A percentile compares a stretch with the other conserved stretches of the same genome.
These are phyloP conservation scores for Onygenales sp. DNA, from an alignment of 2,329 filamentous ascomycete genomes.

Conservation along the genomic window DNA sequence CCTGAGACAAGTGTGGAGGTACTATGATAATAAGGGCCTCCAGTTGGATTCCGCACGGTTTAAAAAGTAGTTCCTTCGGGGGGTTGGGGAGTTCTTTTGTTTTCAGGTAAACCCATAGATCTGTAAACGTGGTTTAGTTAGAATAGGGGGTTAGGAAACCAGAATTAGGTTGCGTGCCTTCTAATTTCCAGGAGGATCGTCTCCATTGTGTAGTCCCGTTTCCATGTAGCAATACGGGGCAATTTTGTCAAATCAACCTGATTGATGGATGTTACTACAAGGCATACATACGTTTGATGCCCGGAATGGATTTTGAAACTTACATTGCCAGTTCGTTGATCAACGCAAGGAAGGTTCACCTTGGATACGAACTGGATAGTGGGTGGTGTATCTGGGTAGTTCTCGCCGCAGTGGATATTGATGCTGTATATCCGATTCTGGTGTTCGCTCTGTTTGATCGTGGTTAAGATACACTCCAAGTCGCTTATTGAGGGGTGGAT, in stretches of 20 bases:
- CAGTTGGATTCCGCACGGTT: background rate
- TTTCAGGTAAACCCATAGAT: conserved; percentile 82
- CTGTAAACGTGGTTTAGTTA: conserved; percentile 37
- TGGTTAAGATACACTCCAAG: conserved; percentile 1
- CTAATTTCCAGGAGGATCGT: conserved; percentile 79
- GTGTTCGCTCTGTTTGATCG: conserved; percentile 62
- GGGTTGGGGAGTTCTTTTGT: conserved; percentile 94
- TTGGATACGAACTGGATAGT: conserved; percentile 86
- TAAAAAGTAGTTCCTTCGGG: conserved; percentile 65
- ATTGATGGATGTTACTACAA: background rate
- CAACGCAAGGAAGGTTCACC: conserved; percentile 94
- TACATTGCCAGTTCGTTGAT: conserved; percentile 66
- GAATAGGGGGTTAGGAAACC: conserved; percentile 7
- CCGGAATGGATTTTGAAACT: conserved; percentile 7
- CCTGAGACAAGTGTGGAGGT: background rate
- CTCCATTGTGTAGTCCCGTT: conserved; percentile 89
- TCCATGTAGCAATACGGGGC: conserved; percentile 82
- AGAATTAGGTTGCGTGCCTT: conserved; percentile 43
- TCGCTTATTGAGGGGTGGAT: background rate
- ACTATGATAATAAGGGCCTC: background rate
- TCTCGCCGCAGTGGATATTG: conserved; percentile 85
- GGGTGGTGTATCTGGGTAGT: conserved; percentile 84
- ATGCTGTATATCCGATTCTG: conserved; percentile 99
- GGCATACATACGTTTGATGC: background rate
- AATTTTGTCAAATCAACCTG: conserved; percentile 76